Conservation (phyloP, 768 basidiomycete genomes). For the Bullera alba region DNA sequence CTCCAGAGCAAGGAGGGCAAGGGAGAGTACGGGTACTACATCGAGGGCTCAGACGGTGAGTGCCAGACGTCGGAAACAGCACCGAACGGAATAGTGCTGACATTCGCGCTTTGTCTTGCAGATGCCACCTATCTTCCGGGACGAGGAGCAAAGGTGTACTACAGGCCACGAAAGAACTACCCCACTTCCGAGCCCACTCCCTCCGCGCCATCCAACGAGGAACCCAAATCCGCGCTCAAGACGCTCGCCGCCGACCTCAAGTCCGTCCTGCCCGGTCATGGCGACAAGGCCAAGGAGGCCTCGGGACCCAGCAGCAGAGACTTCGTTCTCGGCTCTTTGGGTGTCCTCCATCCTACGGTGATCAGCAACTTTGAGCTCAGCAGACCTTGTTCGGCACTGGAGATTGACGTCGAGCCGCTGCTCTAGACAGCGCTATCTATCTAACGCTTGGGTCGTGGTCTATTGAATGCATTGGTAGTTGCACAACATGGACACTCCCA, state of each 20-base stretch:
- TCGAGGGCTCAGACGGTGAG: slow-evolving; percentile 76
- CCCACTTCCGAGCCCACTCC: slow-evolving; percentile 19
- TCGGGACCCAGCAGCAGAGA: slow-evolving; percentile 51
- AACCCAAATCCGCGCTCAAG: slow-evolving; percentile 23
- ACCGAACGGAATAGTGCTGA: neutral
- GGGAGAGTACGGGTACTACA: slow-evolving; percentile 73
- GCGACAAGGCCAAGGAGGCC: slow-evolving; percentile 8
- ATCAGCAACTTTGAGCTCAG: slow-evolving; percentile 87
- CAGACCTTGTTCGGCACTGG: slow-evolving; percentile 88
- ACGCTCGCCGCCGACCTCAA: slow-evolving; percentile 51
- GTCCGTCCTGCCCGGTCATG: slow-evolving; percentile 44
- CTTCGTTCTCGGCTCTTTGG: slow-evolving; percentile 74
- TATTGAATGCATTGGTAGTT: no score
- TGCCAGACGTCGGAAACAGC: slow-evolving; percentile 10
- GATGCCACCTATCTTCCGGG: slow-evolving; percentile 94
- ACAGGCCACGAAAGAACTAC: slow-evolving; percentile 52
- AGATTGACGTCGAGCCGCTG: slow-evolving; percentile 94
- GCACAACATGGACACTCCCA: no score
- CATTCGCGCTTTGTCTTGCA: slow-evolving; percentile 40
- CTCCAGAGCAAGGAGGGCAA: slow-evolving; percentile 51
- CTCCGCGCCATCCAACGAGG: slow-evolving; percentile 6
- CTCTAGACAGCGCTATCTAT: slow-evolving; percentile 56
- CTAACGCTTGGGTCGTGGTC: no score
- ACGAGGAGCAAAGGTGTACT: slow-evolving; percentile 84
- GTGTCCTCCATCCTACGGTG: slow-evolving; percentile 87